These are phyloP conservation scores for Naganishia liquefaciens DNA, from an alignment of 1,284 basidiomycete species.

Conservation along the genomic window DNA sequence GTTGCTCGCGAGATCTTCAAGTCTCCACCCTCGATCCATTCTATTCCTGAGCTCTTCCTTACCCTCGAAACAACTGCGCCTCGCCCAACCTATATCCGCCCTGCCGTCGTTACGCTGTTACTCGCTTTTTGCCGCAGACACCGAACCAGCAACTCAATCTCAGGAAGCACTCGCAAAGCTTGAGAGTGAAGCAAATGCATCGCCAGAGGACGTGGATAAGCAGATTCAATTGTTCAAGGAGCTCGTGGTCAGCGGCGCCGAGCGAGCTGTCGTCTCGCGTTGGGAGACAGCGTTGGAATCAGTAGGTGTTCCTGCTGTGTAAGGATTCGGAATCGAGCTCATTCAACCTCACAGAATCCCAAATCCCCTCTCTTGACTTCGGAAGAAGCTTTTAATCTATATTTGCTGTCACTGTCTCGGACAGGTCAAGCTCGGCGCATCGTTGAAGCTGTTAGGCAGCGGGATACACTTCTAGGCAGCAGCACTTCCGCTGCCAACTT, in stretches of 20 bases:
- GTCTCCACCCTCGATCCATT: conserved; percentile 7
- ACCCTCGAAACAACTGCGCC: conserved; percentile 11
- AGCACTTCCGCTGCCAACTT: conserved; percentile 10
- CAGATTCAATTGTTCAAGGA: conserved; percentile 31
- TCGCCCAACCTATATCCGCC: neutral
- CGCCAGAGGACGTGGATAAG: conserved; percentile 26
- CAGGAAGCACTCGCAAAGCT: conserved; percentile 26
- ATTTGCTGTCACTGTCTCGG: conserved; percentile 32
- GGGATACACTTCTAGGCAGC: conserved; percentile 29
- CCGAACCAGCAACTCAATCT: conserved; percentile 12
- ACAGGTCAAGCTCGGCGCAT: conserved; percentile 28
- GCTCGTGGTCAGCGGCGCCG: conserved; percentile 29
- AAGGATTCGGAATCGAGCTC: neutral
- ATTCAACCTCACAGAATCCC: conserved; percentile 27
- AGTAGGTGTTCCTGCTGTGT: conserved; percentile 7
- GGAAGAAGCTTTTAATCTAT: conserved; percentile 35
- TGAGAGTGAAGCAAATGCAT: conserved; percentile 32
- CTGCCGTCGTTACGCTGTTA: conserved; percentile 1
- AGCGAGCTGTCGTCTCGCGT: conserved; percentile 28
- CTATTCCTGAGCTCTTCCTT: conserved; percentile 1
- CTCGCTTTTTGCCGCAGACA: conserved; percentile 28
- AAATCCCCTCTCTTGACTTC: conserved; percentile 32
- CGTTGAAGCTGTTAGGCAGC: conserved; percentile 33
- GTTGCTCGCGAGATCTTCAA: conserved; percentile 1
- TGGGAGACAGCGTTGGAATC: conserved; percentile 27